phyloP scores from a whole-genome alignment of 768 basidiomycete genomes.

The Amanita fuliginea region DNA sequence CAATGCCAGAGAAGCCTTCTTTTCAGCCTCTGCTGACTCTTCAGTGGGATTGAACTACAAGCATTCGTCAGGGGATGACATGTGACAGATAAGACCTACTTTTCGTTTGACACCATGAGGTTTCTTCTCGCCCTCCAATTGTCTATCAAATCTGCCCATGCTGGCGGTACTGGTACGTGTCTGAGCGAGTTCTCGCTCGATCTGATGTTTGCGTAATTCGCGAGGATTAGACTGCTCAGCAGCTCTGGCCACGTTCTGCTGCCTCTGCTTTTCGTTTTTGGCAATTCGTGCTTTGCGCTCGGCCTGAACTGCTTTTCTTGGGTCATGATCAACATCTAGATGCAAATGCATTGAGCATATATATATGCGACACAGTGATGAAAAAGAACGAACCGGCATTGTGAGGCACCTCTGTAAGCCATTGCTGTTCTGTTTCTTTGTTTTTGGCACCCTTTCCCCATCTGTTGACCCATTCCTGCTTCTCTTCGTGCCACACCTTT shows the following conservation, averaged over 20 bases:
- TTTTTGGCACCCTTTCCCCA: slow-evolving; percentile 93
- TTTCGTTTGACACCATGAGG: slow-evolving; percentile 84
- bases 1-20: slow-evolving; percentile 61
- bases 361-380: neutral
- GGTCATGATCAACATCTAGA: slow-evolving; percentile 72
- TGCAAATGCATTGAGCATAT: neutral
- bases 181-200: slow-evolving; percentile 68
- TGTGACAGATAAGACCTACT: slow-evolving; percentile 30
- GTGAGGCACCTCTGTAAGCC: slow-evolving; percentile 84
- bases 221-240: slow-evolving; percentile 19
- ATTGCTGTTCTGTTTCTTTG: slow-evolving; percentile 74
- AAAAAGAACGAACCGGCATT: slow-evolving; percentile 57
- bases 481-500: slow-evolving; percentile 90
- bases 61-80: neutral
- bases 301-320: slow-evolving; percentile 61
- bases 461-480: slow-evolving; percentile 81
- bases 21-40: slow-evolving; percentile 52
- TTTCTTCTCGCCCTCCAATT: slow-evolving; percentile 87
- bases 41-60: slow-evolving; percentile 80
- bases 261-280: slow-evolving; percentile 75
- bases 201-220: slow-evolving; percentile 52
- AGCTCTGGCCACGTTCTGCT: slow-evolving; percentile 61
- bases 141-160: slow-evolving; percentile 90
- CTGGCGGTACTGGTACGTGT: slow-evolving; percentile 84
- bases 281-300: slow-evolving; percentile 71